These are phyloP conservation scores for Suillus discolor DNA, from an alignment of 768 basidiomycete species.

Conservation along the genomic window DNA sequence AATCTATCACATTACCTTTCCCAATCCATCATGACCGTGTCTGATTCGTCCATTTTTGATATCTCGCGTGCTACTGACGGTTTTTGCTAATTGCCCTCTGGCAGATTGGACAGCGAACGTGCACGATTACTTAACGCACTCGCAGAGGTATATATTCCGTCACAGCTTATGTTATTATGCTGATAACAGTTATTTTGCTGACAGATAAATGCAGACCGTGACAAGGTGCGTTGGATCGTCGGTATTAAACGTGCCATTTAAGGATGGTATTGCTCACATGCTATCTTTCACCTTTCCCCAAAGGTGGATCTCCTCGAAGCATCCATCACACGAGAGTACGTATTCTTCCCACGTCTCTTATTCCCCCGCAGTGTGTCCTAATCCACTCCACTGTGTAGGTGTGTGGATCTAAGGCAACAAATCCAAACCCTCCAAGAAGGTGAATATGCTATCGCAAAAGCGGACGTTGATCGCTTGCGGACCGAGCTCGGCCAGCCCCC, in stretches of 20 bases:
- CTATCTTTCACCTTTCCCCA: slow-evolving; percentile 8
- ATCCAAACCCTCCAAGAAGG: slow-evolving; percentile 71
- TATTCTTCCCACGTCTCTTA: slow-evolving; percentile 13
- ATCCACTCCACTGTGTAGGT: slow-evolving; percentile 40
- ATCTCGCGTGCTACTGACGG: slow-evolving; percentile 15
- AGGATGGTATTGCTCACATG: slow-evolving; percentile 13
- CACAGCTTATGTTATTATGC: slow-evolving; percentile 8
- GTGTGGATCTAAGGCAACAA: slow-evolving; percentile 64
- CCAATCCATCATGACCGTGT: neutral
- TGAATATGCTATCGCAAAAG: slow-evolving; percentile 74
- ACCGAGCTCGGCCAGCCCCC: slow-evolving; percentile 77
- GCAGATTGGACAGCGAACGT: slow-evolving; percentile 77
- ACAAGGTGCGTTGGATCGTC: slow-evolving; percentile 49
- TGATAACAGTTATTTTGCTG: slow-evolving; percentile 11
- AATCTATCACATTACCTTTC: neutral
- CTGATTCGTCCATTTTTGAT: slow-evolving; percentile 10
- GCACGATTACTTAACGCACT: slow-evolving; percentile 66
- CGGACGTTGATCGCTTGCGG: slow-evolving; percentile 75
- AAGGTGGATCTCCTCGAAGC: slow-evolving; percentile 70
- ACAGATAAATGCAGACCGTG: slow-evolving; percentile 81
- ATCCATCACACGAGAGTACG: slow-evolving; percentile 70
- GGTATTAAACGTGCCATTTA: neutral
- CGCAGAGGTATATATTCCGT: slow-evolving; percentile 55
- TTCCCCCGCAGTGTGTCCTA: slow-evolving; percentile 5
- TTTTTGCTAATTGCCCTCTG: slow-evolving; percentile 6